Percentiles rank a stretch among this genome's conserved stretches.
Conservation (phyloP, 768 basidiomycete genomes). For the Fomitopsis serialis region DNA sequence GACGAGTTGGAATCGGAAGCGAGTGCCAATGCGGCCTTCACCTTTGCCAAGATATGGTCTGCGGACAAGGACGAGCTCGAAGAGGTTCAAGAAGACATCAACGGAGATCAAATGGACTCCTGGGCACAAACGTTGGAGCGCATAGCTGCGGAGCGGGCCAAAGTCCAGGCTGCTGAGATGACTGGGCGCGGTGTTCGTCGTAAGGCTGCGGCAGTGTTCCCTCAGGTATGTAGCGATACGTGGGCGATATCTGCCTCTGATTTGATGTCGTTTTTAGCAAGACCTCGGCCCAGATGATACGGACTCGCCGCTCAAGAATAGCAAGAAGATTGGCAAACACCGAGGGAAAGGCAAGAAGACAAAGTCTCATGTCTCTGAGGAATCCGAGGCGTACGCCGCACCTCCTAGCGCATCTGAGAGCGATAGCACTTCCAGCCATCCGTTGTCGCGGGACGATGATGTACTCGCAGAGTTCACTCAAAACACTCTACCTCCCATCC, state of each 20-base stretch:
- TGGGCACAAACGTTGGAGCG: constrained; percentile 69
- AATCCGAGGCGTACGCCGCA: constrained; percentile 35
- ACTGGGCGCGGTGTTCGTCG: constrained; percentile 76
- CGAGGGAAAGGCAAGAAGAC: constrained; percentile 28
- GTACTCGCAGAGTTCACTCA: background rate
- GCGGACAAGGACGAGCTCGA: constrained; percentile 69
- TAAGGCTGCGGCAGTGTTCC: constrained; percentile 48
- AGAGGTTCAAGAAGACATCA: constrained; percentile 52
- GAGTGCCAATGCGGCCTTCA: constrained; percentile 56
- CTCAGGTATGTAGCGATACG: constrained; percentile 31
- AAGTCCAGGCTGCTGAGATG: constrained; percentile 40
- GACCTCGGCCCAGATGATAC: constrained; percentile 32
- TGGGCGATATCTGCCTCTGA: background rate
- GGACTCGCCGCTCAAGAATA: constrained; percentile 15
- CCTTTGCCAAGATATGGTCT: constrained; percentile 91
- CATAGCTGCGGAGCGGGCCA: constrained; percentile 41
- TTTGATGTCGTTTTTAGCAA: constrained; percentile 14
- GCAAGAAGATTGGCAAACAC: constrained; percentile 14
- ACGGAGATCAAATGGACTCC: constrained; percentile 60
- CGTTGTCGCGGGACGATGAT: background rate
- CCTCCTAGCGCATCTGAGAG: constrained; percentile 17
- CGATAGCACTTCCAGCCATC: background rate
- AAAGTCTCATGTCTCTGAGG: constrained; percentile 29
- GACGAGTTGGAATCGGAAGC: constrained; percentile 42
- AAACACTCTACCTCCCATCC: background rate